Base-by-base conservation (phyloP, 1,284 basidiomycete genomes). In the Phellopilus nigrolimitatus region DNA sequence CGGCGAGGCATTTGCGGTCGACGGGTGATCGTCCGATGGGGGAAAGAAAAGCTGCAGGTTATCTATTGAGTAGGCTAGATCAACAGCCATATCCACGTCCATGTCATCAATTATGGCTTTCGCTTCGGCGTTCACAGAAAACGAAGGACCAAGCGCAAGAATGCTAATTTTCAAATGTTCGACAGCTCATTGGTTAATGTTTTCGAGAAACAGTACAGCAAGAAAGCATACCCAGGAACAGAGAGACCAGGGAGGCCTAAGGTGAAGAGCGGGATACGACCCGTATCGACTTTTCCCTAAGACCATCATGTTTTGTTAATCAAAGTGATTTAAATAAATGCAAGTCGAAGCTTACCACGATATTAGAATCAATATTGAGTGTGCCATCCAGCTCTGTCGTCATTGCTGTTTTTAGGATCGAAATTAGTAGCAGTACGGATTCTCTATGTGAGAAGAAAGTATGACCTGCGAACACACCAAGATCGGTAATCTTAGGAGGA, bases 191-290 rank as follows among this genome's bases (percentile, higher is more conserved):
- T 13, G 8, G 17, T 10, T 12, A 31, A 17, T 9, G 3, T 10
- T 13, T 3, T 13, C n/a, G n/a, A n/a, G n/a, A 4, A 46, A 12
- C 33, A 46, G 10, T 22, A 17, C 15, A 22, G 22, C 8, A 34
- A 13, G 42, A 31, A 6, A 56, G 53, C 27, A 57, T 24, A 59
- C 72, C 68, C 67, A 68, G 31, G 73, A 70, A 60, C 75, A 65
- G 51, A 70, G 62, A 41, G 75, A 59, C 15, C 70, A 71, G 2
- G 72, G 69, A 72, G 61, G 1, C 69, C 70, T 12, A 67, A 48
- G 48, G 66, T 53, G 52, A 71, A 66, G 6, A 76, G 55, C 17
- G 47, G 24, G 25, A 48, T 48, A 13, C 19, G 24, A 22, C 47
- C 47, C 8, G 47, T 22, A 28, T 37, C 33, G 19, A 48, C 12